Evolutionary conservation across 768 basidiomycete species (phyloP).

Genomic region (Lactarius pseudohatsudake): DNA sequence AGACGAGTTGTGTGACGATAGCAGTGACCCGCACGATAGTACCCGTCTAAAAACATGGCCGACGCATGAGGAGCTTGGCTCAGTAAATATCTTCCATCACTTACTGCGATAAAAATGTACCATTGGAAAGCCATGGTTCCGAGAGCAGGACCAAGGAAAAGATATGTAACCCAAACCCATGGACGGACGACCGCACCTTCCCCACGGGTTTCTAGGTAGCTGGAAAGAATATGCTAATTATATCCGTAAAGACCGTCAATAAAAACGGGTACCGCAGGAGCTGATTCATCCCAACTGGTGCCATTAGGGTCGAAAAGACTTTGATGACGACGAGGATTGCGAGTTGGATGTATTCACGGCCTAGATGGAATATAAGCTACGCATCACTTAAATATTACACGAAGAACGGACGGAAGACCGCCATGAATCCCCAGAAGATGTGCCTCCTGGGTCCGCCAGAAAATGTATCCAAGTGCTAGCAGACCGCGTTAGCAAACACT

Average conservation of each 20-base stretch:
- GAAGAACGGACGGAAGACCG: conserved; percentile 28
- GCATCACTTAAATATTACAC: not conserved
- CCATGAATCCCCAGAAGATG: conserved; percentile 33
- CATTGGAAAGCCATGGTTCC: too few species aligned
- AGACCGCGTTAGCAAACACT: not conserved
- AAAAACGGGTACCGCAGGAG: conserved; percentile 33
- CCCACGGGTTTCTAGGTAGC: too few species aligned
- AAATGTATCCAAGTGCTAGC: conserved; percentile 34
- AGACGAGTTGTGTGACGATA: conserved; percentile 54
- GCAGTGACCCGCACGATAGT: conserved; percentile 43
- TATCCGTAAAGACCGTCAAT: not conserved
- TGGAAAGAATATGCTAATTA: conserved; percentile 28
- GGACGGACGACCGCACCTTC: too few species aligned
- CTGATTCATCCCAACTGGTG: conserved; percentile 37
- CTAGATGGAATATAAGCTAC: conserved; percentile 12
- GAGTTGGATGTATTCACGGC: conserved; percentile 21
- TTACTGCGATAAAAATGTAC: too few species aligned
- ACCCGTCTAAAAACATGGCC: conserved; percentile 33
- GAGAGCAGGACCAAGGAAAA: too few species aligned
- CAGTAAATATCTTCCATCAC: too few species aligned
- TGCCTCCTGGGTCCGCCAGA: conserved; percentile 27
- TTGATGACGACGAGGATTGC: conserved; percentile 12
- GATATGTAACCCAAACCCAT: too few species aligned
- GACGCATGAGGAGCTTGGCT: not conserved
- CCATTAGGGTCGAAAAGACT: conserved; percentile 31